phyloP scores from a whole-genome alignment of 306 rosid species.

The Macrotyloma uniflorum region DNA sequence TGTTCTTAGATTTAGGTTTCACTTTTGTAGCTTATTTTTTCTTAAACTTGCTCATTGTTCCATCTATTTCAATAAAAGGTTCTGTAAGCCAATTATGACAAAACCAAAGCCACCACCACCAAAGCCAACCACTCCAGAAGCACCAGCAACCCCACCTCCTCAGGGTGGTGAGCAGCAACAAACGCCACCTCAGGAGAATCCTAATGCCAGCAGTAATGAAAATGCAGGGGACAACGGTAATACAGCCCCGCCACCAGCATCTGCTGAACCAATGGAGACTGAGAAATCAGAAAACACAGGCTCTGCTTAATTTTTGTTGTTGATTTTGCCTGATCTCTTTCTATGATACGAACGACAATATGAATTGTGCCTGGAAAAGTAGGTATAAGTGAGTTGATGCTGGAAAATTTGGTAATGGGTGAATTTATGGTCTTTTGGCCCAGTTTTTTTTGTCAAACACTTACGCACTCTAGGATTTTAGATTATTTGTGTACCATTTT shows the following conservation, averaged over 20 bases:
- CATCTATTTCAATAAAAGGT: constrained; percentile 46
- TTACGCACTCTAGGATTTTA: not conserved
- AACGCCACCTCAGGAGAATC: constrained; percentile 36
- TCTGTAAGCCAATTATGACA: constrained; percentile 79
- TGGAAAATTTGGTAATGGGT: constrained; percentile 31
- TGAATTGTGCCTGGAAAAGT: constrained; percentile 13
- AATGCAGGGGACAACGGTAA: constrained; percentile 44
- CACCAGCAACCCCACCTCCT: constrained; percentile 58
- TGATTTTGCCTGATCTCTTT: constrained; percentile 20
- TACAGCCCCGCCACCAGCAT: constrained; percentile 57
- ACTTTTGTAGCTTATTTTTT: not conserved
- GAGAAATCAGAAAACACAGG: constrained; percentile 64
- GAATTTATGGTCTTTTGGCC: constrained; percentile 38
- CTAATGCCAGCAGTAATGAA: constrained; percentile 34
- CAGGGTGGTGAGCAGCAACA: constrained; percentile 51
- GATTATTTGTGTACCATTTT: constrained; percentile 43
- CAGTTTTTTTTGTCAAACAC: not conserved
- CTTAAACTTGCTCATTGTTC: not conserved
- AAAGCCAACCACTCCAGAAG: constrained; percentile 68
- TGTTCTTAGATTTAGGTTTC: not conserved
- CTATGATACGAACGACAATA: constrained; percentile 11
- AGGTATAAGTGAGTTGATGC: constrained; percentile 27
- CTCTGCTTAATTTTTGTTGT: constrained; percentile 44
- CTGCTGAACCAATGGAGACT: constrained; percentile 82
- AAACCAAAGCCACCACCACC: constrained; percentile 79